These are phyloP conservation scores for Metschnikowia kofuensis DNA, from an alignment of 805 yeast genomes.

Conservation along the genomic window DNA sequence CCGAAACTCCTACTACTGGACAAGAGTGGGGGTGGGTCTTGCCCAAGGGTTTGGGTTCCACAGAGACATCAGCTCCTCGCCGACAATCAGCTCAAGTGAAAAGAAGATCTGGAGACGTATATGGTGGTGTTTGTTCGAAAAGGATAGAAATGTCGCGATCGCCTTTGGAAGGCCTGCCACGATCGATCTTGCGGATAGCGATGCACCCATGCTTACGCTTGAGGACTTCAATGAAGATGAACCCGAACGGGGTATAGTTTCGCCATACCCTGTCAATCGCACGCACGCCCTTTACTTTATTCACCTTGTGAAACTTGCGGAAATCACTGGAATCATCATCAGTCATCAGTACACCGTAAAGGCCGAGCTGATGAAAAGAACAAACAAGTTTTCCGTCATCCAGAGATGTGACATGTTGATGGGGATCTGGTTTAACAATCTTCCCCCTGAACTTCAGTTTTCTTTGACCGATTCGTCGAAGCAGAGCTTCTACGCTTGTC, in stretches of 20 bases:
- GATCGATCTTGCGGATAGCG: conserved; percentile 71
- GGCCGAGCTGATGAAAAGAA: conserved; percentile 52
- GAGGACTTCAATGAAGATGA: conserved; percentile 62
- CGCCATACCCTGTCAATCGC: conserved; percentile 45
- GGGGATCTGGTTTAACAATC: conserved; percentile 70
- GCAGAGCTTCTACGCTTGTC: conserved; percentile 56
- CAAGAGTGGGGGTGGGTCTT: conserved; percentile 61
- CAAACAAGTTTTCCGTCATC: conserved; percentile 44
- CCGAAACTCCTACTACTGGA: conserved; percentile 66
- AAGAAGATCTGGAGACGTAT: conserved; percentile 58
- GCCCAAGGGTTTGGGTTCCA: conserved; percentile 81
- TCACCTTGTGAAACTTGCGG: conserved; percentile 62
- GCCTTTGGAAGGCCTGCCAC: conserved; percentile 73
- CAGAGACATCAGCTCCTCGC: conserved; percentile 45
- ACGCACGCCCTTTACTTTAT: conserved; percentile 58
- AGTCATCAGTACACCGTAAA: conserved; percentile 70
- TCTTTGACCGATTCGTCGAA: conserved; percentile 52
- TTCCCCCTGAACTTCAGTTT: conserved; percentile 63
- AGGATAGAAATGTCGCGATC: conserved; percentile 66
- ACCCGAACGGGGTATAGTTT: conserved; percentile 31
- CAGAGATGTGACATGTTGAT: conserved; percentile 72
- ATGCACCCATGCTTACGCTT: conserved; percentile 66
- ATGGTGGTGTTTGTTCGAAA: conserved; percentile 76
- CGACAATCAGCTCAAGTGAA: conserved; percentile 36
- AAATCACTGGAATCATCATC: conserved; percentile 66